Conservation (phyloP, 2,329 filamentous ascomycete genomes). For the Triangularia setosa region DNA sequence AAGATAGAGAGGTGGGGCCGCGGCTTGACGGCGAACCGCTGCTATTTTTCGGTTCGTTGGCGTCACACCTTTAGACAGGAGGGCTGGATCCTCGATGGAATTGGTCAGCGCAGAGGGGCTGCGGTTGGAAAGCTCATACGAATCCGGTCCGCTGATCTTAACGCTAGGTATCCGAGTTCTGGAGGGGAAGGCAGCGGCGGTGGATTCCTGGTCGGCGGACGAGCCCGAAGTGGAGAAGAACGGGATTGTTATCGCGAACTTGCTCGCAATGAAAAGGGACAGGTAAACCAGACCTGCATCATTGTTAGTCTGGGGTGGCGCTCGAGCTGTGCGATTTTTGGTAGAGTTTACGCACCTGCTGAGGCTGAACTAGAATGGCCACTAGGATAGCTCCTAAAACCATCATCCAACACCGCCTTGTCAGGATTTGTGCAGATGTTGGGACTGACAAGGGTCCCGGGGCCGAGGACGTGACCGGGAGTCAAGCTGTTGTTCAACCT, state of each 20-base stretch:
- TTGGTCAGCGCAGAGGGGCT: conserved; percentile 23
- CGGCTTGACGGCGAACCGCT: conserved; percentile 66
- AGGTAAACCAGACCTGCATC: conserved; percentile 74
- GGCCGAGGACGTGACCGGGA: conserved; percentile 32
- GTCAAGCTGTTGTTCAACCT: conserved; percentile 40
- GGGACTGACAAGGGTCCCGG: conserved; percentile 68
- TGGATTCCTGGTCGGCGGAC: conserved; percentile 37
- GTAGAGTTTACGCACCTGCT: conserved; percentile 50
- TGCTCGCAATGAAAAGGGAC: conserved; percentile 80
- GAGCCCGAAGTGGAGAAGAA: conserved; percentile 53
- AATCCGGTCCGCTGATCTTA: conserved; percentile 35
- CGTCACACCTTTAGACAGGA: conserved; percentile 31
- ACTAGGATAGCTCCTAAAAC: conserved; percentile 79
- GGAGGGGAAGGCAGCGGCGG: conserved; percentile 70
- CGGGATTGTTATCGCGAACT: conserved; percentile 71
- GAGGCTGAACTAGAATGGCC: conserved; percentile 51
- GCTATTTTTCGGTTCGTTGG: conserved; percentile 38
- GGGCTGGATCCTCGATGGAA: conserved; percentile 28
- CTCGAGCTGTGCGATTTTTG: neutral
- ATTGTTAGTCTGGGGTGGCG: neutral
- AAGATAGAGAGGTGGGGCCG: conserved; percentile 78
- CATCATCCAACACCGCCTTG: conserved; percentile 62
- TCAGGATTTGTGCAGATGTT: conserved; percentile 70
- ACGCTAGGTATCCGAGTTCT: conserved; percentile 53
- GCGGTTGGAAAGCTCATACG: conserved; percentile 29